Evolutionary conservation across 2,329 filamentous ascomycete species (phyloP).

Genomic region (Fusarium scirpi): DNA sequence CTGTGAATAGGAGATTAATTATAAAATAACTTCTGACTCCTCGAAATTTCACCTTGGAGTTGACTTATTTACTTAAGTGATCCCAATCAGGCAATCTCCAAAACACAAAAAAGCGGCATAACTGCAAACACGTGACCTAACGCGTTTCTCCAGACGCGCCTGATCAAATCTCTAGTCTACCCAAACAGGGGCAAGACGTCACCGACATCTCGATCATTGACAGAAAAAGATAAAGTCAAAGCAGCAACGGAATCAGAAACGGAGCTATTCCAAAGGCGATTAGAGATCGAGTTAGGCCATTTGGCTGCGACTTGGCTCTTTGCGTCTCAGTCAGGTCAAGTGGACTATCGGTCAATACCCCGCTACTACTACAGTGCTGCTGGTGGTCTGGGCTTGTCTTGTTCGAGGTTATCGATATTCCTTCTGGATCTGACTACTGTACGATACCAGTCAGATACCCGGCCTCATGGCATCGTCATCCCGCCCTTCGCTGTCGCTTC

Average conservation of each 20-base stretch:
- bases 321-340: conserved; percentile 21
- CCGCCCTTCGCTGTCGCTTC: conserved; percentile 48
- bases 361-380: not conserved
- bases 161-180: conserved; percentile 5
- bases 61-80: conserved; percentile 1
- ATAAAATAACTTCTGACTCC: not conserved
- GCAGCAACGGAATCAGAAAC: not conserved
- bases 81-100: conserved; percentile 20
- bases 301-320: conserved; percentile 25
- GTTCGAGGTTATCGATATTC: conserved; percentile 22
- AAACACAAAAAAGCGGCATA: conserved; percentile 30
- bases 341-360: conserved; percentile 21
- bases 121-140: conserved; percentile 25
- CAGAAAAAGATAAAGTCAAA: conserved; percentile 11
- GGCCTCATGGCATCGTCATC: conserved; percentile 49
- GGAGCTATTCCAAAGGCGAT: conserved; percentile 36
- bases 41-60: not conserved
- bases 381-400: not conserved
- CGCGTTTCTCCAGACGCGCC: conserved; percentile 38
- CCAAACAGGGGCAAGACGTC: conserved; percentile 37
- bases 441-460: not conserved
- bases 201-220: conserved; percentile 31
- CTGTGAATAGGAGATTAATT: not conserved
- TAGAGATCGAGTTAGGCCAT: conserved; percentile 30
- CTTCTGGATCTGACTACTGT: conserved; percentile 22